These are phyloP conservation scores for Pichia sp. DNA, from an alignment of 1,139 yeast species.

Conservation along the genomic window DNA sequence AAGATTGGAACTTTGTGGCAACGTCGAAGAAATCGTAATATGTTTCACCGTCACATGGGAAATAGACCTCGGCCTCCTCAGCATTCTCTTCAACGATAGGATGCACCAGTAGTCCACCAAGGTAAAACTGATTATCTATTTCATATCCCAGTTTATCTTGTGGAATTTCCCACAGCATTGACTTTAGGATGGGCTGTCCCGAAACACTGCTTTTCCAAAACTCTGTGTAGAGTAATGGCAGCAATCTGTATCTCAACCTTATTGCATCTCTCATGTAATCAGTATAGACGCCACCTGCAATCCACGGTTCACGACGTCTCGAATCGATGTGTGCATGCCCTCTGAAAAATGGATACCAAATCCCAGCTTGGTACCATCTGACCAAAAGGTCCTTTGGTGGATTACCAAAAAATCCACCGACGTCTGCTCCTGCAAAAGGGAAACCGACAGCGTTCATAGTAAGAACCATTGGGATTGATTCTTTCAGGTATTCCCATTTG, in stretches of 20 bases:
- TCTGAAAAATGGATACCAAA: constrained; percentile 94
- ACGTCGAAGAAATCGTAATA: constrained; percentile 59
- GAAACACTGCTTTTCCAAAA: constrained; percentile 57
- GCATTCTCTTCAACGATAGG: constrained; percentile 69
- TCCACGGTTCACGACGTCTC: constrained; percentile 88
- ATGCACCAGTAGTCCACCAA: constrained; percentile 78
- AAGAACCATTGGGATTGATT: constrained; percentile 82
- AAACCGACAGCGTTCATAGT: constrained; percentile 79
- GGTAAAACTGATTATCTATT: constrained; percentile 79
- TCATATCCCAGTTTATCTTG: constrained; percentile 45
- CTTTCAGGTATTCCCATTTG: constrained; percentile 78
- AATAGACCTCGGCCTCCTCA: constrained; percentile 41
- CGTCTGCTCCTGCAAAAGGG: constrained; percentile 96
- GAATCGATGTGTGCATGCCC: constrained; percentile 96
- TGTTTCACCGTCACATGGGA: constrained; percentile 57
- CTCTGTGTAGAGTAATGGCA: constrained; percentile 80
- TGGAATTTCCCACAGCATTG: constrained; percentile 66
- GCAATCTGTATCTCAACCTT: constrained; percentile 63
- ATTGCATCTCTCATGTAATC: constrained; percentile 66
- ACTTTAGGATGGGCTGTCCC: constrained; percentile 74
- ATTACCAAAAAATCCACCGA: constrained; percentile 93
- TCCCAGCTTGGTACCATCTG: constrained; percentile 95
- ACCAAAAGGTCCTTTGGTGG: constrained; percentile 76
- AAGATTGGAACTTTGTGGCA: constrained; percentile 19
- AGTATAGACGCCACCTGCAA: constrained; percentile 73